Evolutionary conservation across 805 yeast genomes (phyloP), one percentile per base, ranked within the genome.

Genomic region (Candida awuae): DNA sequence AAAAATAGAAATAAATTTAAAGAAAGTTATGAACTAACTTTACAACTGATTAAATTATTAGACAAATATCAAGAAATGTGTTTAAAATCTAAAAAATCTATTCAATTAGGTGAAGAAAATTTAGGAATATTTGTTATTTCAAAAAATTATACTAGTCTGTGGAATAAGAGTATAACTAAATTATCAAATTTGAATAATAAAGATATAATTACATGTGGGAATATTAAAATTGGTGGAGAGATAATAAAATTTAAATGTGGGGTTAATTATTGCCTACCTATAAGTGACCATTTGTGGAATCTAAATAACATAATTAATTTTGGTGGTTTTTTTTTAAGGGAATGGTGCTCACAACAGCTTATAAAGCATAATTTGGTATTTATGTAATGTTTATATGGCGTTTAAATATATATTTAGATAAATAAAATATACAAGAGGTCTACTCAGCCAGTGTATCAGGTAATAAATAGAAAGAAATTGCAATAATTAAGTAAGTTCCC

Each of bases 391-490:
- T 16, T 13, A 19, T 30, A 15, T 29, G 18, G n/a, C n/a, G n/a
- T n/a, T n/a, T n/a, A n/a, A n/a, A n/a, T n/a, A n/a, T 16, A 19
- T 35, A 32, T 20, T 21, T 17, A 12, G 9, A 17, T 23, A 17
- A 16, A 5, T 25, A 6, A 27, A 23, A n/a, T n/a, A 25, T 19
- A 25, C 10, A 12, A 16, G 15, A 18, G 22, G 29, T 20, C 34
- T 34, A 48, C 13, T 37, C 36, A 12, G 55, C 58, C 34, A 57
- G 39, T 16, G 56, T 56, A 52, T 73, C 94, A 7, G 98, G 98
- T 54, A 86, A 84, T 60, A 75, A 84, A 66, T 71, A 84, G 68
- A 92, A 92, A 1, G 97, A 88, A 51, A 92, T 68, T 2, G 95
- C 95, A 40, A 87, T 80, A 41, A 92, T 81, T 42, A 80, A 58